Conservation (phyloP, 371 early-diverging fungal genomes). For the Rhizopus delemar region DNA sequence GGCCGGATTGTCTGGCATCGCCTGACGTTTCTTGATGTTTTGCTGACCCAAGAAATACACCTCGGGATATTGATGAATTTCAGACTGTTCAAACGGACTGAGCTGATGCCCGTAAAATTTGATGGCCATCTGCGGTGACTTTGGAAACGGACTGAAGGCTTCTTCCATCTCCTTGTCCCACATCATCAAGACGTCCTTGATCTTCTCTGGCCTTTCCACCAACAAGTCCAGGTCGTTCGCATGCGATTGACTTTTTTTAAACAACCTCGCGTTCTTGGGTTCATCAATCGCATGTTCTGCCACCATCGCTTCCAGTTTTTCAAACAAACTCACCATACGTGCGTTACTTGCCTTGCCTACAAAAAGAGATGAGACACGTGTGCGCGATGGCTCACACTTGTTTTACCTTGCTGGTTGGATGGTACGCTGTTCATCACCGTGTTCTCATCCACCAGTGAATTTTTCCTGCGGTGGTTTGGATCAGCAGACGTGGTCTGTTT, state of each 20-base stretch:
- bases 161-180: constrained; percentile 34
- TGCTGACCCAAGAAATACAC: constrained; percentile 83
- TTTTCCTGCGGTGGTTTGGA: constrained; percentile 20
- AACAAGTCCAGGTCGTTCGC: constrained; percentile 9
- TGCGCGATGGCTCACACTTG: neutral
- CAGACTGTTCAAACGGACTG: constrained; percentile 75
- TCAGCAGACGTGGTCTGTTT: constrained; percentile 12
- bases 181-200: constrained; percentile 27
- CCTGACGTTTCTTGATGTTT: constrained; percentile 51
- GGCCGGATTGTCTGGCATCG: constrained; percentile 47
- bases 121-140: constrained; percentile 32
- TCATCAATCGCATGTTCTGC: constrained; percentile 31
- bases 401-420: neutral
- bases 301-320: constrained; percentile 35
- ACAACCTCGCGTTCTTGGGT: constrained; percentile 7
- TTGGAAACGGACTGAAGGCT: constrained; percentile 29
- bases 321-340: constrained; percentile 28
- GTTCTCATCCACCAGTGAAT: constrained; percentile 16
- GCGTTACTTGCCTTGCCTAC: neutral
- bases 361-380: neutral
- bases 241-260: constrained; percentile 11
- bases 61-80: constrained; percentile 73
- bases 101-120: constrained; percentile 49
- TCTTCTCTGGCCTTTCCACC: constrained; percentile 18
- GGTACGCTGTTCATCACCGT: neutral